Evolutionary conservation across 2,329 filamentous ascomycete species (phyloP).

Genomic region (Paecilomyces variotii): DNA sequence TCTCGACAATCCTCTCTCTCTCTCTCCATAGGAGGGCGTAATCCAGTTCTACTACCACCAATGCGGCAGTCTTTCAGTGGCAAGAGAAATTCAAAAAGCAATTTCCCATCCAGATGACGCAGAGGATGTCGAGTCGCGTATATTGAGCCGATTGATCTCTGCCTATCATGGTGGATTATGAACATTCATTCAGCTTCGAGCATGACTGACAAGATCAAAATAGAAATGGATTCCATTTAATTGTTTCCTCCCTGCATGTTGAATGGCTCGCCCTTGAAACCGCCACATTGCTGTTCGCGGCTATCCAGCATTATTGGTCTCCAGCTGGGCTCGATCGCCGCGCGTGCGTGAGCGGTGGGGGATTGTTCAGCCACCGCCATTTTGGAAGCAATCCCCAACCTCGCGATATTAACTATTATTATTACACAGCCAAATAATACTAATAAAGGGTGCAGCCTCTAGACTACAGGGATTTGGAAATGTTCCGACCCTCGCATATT

Average conservation of each 20-base stretch:
- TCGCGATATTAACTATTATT: slow-evolving; percentile 9
- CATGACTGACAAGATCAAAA: neutral
- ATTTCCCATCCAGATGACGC: neutral
- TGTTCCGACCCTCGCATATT: neutral
- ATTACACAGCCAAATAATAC: neutral
- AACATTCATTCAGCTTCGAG: too few relatives aligned
- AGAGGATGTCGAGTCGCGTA: neutral
- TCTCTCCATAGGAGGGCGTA: too few relatives aligned
- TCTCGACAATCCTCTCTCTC: neutral
- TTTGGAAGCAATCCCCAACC: slow-evolving; percentile 13
- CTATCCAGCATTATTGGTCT: neutral
- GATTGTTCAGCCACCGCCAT: slow-evolving; percentile 28
- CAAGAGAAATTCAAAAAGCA: neutral
- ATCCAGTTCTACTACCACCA: neutral
- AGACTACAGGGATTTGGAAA: neutral
- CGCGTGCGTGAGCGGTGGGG: slow-evolving; percentile 14
- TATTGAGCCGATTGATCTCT: neutral
- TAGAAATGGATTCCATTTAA: neutral
- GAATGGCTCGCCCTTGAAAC: neutral
- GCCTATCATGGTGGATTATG: neutral
- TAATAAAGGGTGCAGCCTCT: neutral
- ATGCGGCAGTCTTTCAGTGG: neutral
- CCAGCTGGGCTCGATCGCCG: slow-evolving; percentile 2
- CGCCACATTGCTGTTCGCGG: neutral
- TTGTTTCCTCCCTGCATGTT: neutral